Base-by-base conservation (phyloP, 140 eudicot genomes). In the Stevia rebaudiana region DNA sequence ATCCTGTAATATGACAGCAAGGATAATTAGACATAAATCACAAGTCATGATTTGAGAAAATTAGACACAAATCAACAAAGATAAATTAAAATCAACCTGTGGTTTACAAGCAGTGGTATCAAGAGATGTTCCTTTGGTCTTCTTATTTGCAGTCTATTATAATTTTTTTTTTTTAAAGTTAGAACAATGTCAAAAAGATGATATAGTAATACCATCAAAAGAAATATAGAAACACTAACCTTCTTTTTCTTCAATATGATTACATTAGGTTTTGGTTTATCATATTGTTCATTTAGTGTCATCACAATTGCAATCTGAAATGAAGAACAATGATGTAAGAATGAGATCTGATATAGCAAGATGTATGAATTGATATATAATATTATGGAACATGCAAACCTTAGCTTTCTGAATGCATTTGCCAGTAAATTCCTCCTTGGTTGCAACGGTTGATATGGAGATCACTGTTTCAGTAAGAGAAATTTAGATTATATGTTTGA, bases 401-500 rank as follows among this genome's bases (percentile, higher is more conserved):
- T 77, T 80, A 15, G 86, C 65, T 74, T 79, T 83, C 63, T 74
- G 81, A 9, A 74, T 44, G 25, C 46, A 9, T 7, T 62, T 74
- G 12, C 83, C 77, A 4, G 72, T 73, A 52, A 37, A n/a, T 50
- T 60, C 79, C 50, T 83, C 85, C 8, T 74, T 76, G 19, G 67
- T 41, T 55, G 67, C 72, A 30, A 83, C 69, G 12, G 83, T 83
- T 33, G 89, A 83, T 65, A 66, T 44, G 69, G 66, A 51, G 56
- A 80, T 73, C 69, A 70, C 89, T 83, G 79, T 70, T 58, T 47
- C 51, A 6, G 0, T 25, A 23, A 33, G 0, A 6, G 9, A 6
- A 18, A 64, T 16, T 48, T 10, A 69, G 12, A 53, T 33, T 17
- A 4, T 37, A 65, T 44, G 19, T 42, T 21, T 18, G 18, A 21